Evolutionary conservation across 352 stramenopile species (phyloP).

Genomic region (Phytophthora tentaculata): DNA sequence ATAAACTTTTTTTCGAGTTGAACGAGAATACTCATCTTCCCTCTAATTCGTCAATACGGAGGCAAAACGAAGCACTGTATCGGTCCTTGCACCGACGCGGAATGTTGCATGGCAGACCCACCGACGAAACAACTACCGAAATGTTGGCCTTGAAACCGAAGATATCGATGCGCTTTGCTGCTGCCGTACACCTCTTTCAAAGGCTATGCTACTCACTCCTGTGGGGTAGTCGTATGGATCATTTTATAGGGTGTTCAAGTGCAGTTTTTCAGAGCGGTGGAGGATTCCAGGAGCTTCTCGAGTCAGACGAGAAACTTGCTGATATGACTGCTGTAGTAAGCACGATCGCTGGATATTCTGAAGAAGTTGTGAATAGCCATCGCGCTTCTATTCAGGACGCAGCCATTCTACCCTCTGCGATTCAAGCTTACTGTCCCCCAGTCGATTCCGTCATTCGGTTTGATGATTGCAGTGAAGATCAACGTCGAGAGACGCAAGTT

Average conservation of each 20-base stretch:
- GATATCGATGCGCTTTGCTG: constrained; percentile 30
- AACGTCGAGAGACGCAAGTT: constrained; percentile 15
- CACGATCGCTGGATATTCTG: constrained; percentile 30
- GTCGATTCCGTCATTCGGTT: constrained; percentile 26
- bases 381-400: constrained; percentile 9
- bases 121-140: not conserved
- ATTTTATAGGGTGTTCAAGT: constrained; percentile 12
- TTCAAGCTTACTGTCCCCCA: constrained; percentile 7
- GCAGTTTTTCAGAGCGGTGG: constrained; percentile 3
- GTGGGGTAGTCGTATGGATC: constrained; percentile 29
- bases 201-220: constrained; percentile 17
- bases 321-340: constrained; percentile 14
- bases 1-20: constrained; percentile 21
- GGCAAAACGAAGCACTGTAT: constrained; percentile 39
- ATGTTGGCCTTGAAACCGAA: constrained; percentile 2
- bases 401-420: not conserved
- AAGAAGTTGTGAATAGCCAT: constrained; percentile 31
- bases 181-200: constrained; percentile 39
- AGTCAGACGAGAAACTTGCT: constrained; percentile 1
- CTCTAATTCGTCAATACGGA: constrained; percentile 10
- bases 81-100: constrained; percentile 17
- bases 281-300: constrained; percentile 7
- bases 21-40: constrained; percentile 5
- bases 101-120: constrained; percentile 17
- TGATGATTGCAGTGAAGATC: constrained; percentile 9